Conservation (phyloP, 495 filamentous ascomycete genomes). For the Polyplosphaeria fusca region DNA sequence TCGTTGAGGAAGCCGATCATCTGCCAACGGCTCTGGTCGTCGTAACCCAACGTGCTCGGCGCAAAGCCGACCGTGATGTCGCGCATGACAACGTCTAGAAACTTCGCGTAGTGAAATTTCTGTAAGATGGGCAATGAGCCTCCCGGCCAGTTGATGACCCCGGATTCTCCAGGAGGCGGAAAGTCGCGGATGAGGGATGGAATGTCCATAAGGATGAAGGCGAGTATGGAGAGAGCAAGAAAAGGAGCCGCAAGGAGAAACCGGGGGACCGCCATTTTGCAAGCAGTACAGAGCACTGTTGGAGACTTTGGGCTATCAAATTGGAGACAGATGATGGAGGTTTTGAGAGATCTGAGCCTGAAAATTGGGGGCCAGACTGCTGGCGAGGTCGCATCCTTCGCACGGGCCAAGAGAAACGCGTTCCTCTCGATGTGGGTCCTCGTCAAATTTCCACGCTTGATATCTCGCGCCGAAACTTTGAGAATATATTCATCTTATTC, state of each 20-base stretch:
- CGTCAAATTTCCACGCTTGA: too few relatives aligned
- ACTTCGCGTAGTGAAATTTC: not conserved
- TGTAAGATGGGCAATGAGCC: slow-evolving; percentile 5
- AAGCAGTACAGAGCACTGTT: too few relatives aligned
- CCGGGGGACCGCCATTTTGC: not conserved
- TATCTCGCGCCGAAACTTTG: too few relatives aligned
- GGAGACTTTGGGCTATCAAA: too few relatives aligned
- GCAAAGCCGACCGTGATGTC: slow-evolving; percentile 13
- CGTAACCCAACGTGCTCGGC: slow-evolving; percentile 4
- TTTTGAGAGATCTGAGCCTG: too few relatives aligned
- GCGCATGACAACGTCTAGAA: slow-evolving; percentile 3
- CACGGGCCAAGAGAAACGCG: too few relatives aligned
- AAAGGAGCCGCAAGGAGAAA: not conserved
- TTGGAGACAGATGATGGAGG: too few relatives aligned
- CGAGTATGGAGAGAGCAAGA: not conserved
- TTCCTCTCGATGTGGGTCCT: too few relatives aligned
- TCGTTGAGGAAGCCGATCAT: slow-evolving; percentile 5
- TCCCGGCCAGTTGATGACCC: not conserved
- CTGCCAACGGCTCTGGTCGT: slow-evolving; percentile 1
- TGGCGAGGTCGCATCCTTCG: too few relatives aligned
- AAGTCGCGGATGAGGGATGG: not conserved
- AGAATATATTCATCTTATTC: too few relatives aligned
- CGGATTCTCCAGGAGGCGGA: not conserved
- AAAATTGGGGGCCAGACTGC: too few relatives aligned
- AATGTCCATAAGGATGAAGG: slow-evolving; percentile 8